These are phyloP conservation scores for Pseudocercospora eumusae DNA, from an alignment of 2,329 filamentous ascomycete species.

Conservation along the genomic window DNA sequence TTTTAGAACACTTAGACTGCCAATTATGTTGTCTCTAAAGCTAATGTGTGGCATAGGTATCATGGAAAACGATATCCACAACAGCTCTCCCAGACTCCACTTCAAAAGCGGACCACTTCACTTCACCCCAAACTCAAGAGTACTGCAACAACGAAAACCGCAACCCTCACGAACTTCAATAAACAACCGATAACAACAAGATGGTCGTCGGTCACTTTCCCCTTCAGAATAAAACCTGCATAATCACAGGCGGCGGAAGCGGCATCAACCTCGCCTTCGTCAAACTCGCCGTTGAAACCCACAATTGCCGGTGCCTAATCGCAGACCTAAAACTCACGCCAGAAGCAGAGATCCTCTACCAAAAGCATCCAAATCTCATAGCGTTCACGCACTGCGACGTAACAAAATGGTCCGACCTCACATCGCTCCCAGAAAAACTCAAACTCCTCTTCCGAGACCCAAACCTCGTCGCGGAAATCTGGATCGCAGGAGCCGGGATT, in stretches of 20 bases:
- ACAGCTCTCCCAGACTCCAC: background rate
- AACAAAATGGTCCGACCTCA: conserved; percentile 37
- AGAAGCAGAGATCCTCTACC: conserved; percentile 37
- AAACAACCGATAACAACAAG: background rate
- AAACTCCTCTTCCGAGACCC: too few species aligned
- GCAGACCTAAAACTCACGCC: conserved; percentile 40
- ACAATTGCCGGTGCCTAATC: conserved; percentile 38
- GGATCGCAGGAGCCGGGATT: conserved; percentile 43
- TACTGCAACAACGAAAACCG: background rate
- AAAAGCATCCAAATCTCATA: conserved; percentile 19
- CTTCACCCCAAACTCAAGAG: too few species aligned
- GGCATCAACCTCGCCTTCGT: conserved; percentile 35
- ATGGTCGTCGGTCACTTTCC: conserved; percentile 34
- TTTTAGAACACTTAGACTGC: background rate
- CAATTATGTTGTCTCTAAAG: background rate
- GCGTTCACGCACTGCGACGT: conserved; percentile 40
- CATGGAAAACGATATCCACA: background rate
- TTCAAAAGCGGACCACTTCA: background rate
- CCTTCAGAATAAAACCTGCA: conserved; percentile 29
- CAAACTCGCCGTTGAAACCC: conserved; percentile 24
- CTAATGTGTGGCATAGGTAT: too few species aligned
- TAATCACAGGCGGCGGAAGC: conserved; percentile 33
- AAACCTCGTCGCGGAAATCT: conserved; percentile 46
- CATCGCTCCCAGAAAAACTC: conserved; percentile 32
- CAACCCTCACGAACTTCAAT: background rate